phyloP scores from a whole-genome alignment of 805 yeast species.

The Brettanomyces naardenensis region DNA sequence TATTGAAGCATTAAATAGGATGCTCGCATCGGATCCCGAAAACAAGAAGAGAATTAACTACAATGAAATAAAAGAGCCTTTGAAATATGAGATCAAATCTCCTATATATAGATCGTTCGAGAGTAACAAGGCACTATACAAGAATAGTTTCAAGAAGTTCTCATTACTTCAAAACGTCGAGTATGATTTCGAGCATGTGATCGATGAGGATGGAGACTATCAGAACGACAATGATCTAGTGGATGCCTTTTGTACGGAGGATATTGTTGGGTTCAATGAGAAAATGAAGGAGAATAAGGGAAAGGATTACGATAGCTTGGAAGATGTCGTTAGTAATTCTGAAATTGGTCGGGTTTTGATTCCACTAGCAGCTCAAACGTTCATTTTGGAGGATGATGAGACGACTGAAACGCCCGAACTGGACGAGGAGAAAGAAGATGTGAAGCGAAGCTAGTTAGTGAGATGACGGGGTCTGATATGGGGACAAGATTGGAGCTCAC shows the following conservation, averaged over 20 bases:
- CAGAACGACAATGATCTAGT: conserved; percentile 22
- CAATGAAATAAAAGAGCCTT: conserved; percentile 21
- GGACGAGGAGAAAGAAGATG: conserved; percentile 3
- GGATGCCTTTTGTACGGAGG: conserved; percentile 22
- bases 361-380: conserved; percentile 29
- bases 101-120: conserved; percentile 20
- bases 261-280: conserved; percentile 19
- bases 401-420: conserved; percentile 5
- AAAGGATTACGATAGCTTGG: conserved; percentile 9
- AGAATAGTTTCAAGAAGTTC: conserved; percentile 23
- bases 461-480: too few relatives aligned
- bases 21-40: conserved; percentile 9
- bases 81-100: conserved; percentile 27
- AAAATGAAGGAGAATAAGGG: conserved; percentile 9
- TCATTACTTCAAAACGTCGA: conserved; percentile 29
- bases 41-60: conserved; percentile 14
- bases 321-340: conserved; percentile 17
- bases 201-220: conserved; percentile 20
- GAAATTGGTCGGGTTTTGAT: conserved; percentile 24
- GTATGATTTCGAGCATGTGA: conserved; percentile 25
- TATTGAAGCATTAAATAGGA: conserved; percentile 19
- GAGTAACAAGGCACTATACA: conserved; percentile 13
- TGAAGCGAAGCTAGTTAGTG: background rate
- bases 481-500: too few relatives aligned
- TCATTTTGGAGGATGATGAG: conserved; percentile 16